Percentiles rank a stretch among this genome's conserved stretches.
Evolutionary conservation across 805 yeast species (phyloP).

Genomic region (Candida nonsorbophila): DNA sequence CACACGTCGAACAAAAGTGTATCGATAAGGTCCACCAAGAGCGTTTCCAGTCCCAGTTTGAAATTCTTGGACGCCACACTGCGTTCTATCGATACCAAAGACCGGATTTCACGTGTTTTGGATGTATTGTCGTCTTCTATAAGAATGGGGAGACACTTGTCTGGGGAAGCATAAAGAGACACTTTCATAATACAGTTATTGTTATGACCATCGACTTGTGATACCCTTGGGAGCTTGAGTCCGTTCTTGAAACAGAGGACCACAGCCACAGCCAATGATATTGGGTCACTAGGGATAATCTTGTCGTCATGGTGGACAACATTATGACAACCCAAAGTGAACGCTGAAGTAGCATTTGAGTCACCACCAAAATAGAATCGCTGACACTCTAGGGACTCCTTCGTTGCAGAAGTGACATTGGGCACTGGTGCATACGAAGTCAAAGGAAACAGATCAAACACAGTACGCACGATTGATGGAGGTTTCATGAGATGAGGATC

Average conservation of each 20-base stretch:
- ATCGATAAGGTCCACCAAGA: conserved; percentile 45
- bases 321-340: conserved; percentile 53
- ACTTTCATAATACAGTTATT: conserved; percentile 36
- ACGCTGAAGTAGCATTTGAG: conserved; percentile 15
- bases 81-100: too few species aligned
- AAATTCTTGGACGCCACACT: too few species aligned
- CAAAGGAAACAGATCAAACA: conserved; percentile 52
- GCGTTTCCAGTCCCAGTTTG: too few species aligned
- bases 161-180: conserved; percentile 45
- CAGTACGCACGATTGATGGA: conserved; percentile 38
- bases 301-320: conserved; percentile 22
- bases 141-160: conserved; percentile 49
- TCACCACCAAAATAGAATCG: conserved; percentile 13
- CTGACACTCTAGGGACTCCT: conserved; percentile 5
- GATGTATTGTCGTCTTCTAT: conserved; percentile 43
- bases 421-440: conserved; percentile 33
- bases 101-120: too few species aligned
- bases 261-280: conserved; percentile 44
- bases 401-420: conserved; percentile 8
- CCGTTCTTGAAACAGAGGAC: conserved; percentile 41
- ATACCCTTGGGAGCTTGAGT: conserved; percentile 34
- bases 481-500: conserved; percentile 8
- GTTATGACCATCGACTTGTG: conserved; percentile 1
- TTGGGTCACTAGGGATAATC: conserved; percentile 53
- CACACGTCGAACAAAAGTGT: conserved; percentile 47